Base-by-base conservation (phyloP, 805 yeast genomes). In the Cyberlindnera galapagoensis region DNA sequence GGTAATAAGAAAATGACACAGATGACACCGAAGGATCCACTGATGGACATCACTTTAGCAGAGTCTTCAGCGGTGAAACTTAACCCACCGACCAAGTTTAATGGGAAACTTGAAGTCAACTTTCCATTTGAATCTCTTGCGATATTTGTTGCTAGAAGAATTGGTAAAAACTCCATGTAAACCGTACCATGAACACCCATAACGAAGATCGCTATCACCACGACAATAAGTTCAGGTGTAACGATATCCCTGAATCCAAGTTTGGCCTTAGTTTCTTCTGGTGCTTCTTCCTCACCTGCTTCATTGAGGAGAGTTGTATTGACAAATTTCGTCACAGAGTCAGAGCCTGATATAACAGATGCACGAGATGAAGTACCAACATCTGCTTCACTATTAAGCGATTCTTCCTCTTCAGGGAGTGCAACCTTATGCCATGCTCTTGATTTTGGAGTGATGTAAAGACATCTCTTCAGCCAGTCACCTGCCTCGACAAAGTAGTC, bases 71-170 rank as follows among this genome's bases (percentile, higher is more conserved):
- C 33, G 3, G 32, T 33, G 18, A 34, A 46, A 3, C 46, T 42
- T 20, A 46, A 26, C 1, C 51, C 51, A 33, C 51, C 51, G 9
- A 40, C 42, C 8, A 46, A 21, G 18, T 40, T 40, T 22, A 38
- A 40, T 15, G 51, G 51, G 26, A 46, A 36, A 9, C 24, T 23
- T 1, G 51, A 46, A 2, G 22, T 14, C 15, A 46, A 27, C 3
- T 27, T 9, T 3, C 51, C 51, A 7, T 31, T 17, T 4, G 28
- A 22, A 14, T 38, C 34, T 26, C 43, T 33, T 1, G 31, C 36
- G 10, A 46, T 35, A 9, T 43, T 38, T n/a, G 31, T 33, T 1
- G 45, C 36, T 7, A 38, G 29, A 31, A 36, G 38, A 6, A 42
- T 37, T 7, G 45, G 42, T 4, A 34, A 26, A 24, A 42, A 42